These are phyloP conservation scores for Aspergillus pseudotamarii DNA, from an alignment of 2,329 filamentous ascomycete species.

Conservation along the genomic window DNA sequence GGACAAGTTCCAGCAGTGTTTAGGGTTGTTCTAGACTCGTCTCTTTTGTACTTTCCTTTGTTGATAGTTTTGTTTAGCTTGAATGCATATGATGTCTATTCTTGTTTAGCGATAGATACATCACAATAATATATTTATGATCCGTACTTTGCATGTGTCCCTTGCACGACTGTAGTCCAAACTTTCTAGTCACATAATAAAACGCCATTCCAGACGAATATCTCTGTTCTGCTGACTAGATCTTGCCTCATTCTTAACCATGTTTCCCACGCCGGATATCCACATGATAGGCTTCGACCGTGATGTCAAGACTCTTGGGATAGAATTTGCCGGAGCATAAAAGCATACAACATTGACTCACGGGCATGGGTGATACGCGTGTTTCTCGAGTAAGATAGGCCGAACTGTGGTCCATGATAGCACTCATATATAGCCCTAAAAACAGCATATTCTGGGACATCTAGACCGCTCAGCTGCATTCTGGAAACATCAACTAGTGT, in stretches of 20 bases:
- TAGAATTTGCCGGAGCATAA: background rate
- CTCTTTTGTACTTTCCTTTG: constrained; percentile 28
- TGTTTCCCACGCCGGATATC: background rate
- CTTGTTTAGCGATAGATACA: background rate
- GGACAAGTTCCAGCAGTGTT: background rate
- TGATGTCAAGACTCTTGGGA: background rate
- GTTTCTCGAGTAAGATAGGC: background rate
- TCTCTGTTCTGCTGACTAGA: background rate
- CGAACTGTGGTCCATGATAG: background rate
- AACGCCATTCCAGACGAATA: background rate
- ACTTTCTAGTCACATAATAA: background rate
- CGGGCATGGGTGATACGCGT: background rate
- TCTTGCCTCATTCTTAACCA: background rate
- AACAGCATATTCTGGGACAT: background rate
- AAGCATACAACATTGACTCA: background rate
- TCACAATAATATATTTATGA: background rate
- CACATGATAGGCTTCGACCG: background rate
- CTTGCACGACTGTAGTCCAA: background rate
- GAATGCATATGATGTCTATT: background rate
- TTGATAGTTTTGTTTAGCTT: constrained; percentile 8
- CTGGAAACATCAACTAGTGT: background rate
- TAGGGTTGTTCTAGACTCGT: constrained; percentile 4
- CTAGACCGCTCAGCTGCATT: background rate
- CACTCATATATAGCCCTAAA: background rate
- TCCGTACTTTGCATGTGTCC: background rate